Base-by-base conservation (phyloP, 2,329 filamentous ascomycete genomes). In the Penicillium sp. region DNA sequence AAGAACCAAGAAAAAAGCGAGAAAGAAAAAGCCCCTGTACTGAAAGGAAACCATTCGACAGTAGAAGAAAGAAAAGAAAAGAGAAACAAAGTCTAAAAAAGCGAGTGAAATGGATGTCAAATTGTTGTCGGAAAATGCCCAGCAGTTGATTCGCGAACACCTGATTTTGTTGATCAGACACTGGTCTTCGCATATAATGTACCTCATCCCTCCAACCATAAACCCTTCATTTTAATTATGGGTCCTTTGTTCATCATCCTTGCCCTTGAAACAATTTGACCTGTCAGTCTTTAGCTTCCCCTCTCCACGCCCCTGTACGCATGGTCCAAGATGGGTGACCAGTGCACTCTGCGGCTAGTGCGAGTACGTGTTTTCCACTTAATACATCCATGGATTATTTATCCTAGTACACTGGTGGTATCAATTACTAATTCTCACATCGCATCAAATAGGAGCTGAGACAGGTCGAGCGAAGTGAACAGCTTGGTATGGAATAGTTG, bases 271-370 rank as follows among this genome's bases (percentile, higher is more conserved):
- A 27, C 13, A 14, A 8, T 18, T 30, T 26, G 9, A 2, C 16
- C 5, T 9, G 18, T 16, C 16, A 14, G 29, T 32, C 36, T 7
- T 7, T 30, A 46, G 14, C 6, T 35, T 8, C 29, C 5, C 9
- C 27, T 30, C 27, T 11, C 14, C 16, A 26, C 6, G 9, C 3
- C 7, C 14, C 3, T 23, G 13, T 32, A 7, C 16, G 13, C 26
- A 45, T 41, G 36, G 23, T 29, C 44, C 10, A 36, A 36, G 7
- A 62, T 63, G 61, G 51, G 47, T 13, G 55, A 58, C 39, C 59
- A 56, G 41, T 56, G 57, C 32, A 29, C 53, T 32, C 40, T 63
- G 16, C 61, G 61, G 14, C 34, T 63, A 27, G 47, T 60, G 29
- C 57, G 55, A 9, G 59, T 61, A 49, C 18, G 59, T 51, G 3